These are phyloP conservation scores for Saturnispora zaruensis DNA, from an alignment of 805 yeast genomes.

Conservation along the genomic window DNA sequence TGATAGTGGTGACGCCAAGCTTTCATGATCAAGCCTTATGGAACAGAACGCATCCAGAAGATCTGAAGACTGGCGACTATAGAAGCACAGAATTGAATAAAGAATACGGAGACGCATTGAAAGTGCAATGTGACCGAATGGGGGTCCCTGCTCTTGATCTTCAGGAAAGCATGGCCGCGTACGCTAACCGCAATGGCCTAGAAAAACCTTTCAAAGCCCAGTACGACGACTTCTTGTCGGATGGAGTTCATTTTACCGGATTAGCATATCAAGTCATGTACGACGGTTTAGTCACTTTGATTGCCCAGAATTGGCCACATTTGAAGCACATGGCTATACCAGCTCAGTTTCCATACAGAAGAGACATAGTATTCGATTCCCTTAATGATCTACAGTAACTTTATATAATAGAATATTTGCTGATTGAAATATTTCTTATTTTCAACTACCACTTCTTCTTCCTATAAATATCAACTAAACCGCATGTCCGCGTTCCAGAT, in stretches of 20 bases:
- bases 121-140: conserved; percentile 35
- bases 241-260: conserved; percentile 38
- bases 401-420: not conserved
- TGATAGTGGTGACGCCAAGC: conserved; percentile 58
- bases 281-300: conserved; percentile 23
- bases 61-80: conserved; percentile 31
- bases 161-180: not conserved
- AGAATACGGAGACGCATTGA: conserved; percentile 44
- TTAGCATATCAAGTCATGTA: conserved; percentile 31
- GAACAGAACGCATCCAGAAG: conserved; percentile 29
- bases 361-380: conserved; percentile 4
- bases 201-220: not conserved
- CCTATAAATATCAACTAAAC: not conserved
- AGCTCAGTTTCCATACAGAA: conserved; percentile 8
- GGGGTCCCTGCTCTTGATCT: conserved; percentile 45
- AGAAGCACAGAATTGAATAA: conserved; percentile 40
- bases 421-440: not conserved
- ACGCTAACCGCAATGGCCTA: not conserved
- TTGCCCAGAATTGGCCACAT: not conserved
- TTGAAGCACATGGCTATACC: conserved; percentile 3
- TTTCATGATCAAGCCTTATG: conserved; percentile 40
- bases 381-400: conserved; percentile 1
- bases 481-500: not conserved
- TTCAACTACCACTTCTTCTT: not conserved
- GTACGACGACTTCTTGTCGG: conserved; percentile 23